These are phyloP conservation scores for Blepharisma stoltei DNA, from an alignment of 73 alveolate genomes.

Conservation along the genomic window DNA sequence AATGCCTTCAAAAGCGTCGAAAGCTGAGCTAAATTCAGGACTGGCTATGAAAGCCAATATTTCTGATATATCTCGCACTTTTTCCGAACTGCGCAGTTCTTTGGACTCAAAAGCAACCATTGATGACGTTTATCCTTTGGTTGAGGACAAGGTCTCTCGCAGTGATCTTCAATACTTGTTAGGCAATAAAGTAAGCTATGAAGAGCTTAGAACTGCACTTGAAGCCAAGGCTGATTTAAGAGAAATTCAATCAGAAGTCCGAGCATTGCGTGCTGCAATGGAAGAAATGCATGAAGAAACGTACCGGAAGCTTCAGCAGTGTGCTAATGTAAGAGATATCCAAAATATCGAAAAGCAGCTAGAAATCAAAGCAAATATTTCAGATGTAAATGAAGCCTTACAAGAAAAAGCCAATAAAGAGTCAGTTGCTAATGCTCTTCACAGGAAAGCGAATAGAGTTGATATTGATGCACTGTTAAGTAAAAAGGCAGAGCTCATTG, in stretches of 20 bases:
- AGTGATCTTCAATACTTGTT: slow-evolving; percentile 67
- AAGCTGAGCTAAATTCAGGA: slow-evolving; percentile 79
- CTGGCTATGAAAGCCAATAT: slow-evolving; percentile 87
- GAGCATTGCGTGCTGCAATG: slow-evolving; percentile 43
- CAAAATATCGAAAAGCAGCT: slow-evolving; percentile 47
- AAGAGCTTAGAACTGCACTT: slow-evolving; percentile 64
- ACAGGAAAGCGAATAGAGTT: slow-evolving; percentile 86
- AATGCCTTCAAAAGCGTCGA: slow-evolving; percentile 86
- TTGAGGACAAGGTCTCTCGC: slow-evolving; percentile 86
- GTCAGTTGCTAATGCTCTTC: slow-evolving; percentile 87
- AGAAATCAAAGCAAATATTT: slow-evolving; percentile 72
- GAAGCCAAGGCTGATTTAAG: slow-evolving; percentile 70
- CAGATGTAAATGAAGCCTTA: slow-evolving; percentile 81
- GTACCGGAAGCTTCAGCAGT: slow-evolving; percentile 47
- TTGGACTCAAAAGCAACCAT: slow-evolving; percentile 81
- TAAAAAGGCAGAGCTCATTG: slow-evolving; percentile 61
- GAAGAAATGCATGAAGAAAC: slow-evolving; percentile 63
- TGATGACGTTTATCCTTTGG: slow-evolving; percentile 79
- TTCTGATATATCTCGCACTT: slow-evolving; percentile 85
- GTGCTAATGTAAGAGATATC: slow-evolving; percentile 69
- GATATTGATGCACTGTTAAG: slow-evolving; percentile 70
- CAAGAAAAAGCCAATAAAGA: slow-evolving; percentile 83
- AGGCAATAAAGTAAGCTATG: slow-evolving; percentile 61
- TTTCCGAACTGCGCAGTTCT: slow-evolving; percentile 84
- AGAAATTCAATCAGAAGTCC: slow-evolving; percentile 60